Percentiles rank a stretch among this genome's conserved stretches.
Conservation (phyloP, 495 filamentous ascomycete genomes). For the Ascodesmis nigricans region DNA sequence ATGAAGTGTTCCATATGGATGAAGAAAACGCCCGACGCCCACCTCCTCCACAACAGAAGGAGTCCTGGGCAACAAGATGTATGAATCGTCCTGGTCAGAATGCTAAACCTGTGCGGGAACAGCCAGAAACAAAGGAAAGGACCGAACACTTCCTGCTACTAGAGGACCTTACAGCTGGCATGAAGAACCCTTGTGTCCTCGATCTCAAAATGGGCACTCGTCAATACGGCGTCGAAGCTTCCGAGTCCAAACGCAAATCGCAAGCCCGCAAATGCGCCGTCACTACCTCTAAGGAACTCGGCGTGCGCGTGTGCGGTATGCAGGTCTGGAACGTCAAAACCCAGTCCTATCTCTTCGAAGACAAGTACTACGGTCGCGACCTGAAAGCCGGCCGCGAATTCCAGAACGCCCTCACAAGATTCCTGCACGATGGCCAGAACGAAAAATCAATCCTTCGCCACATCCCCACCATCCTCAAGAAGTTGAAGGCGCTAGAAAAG, state of each 20-base stretch:
- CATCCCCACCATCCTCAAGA: conserved; percentile 68
- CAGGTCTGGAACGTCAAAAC: conserved; percentile 81
- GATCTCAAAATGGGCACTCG: conserved; percentile 99
- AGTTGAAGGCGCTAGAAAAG: conserved; percentile 55
- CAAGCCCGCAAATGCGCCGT: conserved; percentile 78
- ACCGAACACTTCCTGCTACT: conserved; percentile 83
- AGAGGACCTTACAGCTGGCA: conserved; percentile 92
- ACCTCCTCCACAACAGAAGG: conserved; percentile 10
- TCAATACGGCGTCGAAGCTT: conserved; percentile 89
- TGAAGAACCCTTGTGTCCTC: conserved; percentile 88
- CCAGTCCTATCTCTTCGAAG: conserved; percentile 67
- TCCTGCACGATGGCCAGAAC: conserved; percentile 77
- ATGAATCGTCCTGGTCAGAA: conserved; percentile 12
- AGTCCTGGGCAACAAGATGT: conserved; percentile 18
- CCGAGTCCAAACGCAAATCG: conserved; percentile 75
- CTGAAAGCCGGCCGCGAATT: conserved; percentile 79
- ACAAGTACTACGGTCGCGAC: conserved; percentile 90
- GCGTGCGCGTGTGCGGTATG: conserved; percentile 85
- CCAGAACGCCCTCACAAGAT: conserved; percentile 66
- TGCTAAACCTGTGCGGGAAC: conserved; percentile 25
- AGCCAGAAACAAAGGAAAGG: conserved; percentile 51
- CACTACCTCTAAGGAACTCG: conserved; percentile 77
- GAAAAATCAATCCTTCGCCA: conserved; percentile 54
- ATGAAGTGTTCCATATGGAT: conserved; percentile 57
- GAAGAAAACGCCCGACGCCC: conserved; percentile 17